phyloP scores from a whole-genome alignment of 164 flowering plant species.

The Stephania cephalantha region DNA sequence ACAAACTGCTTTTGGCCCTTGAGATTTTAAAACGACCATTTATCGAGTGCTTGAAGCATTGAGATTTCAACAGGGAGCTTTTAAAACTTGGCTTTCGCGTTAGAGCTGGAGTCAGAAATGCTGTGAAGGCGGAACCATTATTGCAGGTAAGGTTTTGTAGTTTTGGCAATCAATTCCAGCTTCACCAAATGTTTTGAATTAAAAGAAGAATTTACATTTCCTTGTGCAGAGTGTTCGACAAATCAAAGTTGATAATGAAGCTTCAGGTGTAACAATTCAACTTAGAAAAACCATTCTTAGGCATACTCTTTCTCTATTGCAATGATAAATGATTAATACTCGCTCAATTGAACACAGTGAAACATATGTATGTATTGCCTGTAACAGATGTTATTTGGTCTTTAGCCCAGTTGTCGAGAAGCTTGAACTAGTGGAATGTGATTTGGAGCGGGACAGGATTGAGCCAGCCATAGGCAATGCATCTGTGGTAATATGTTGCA shows the following conservation, averaged over 20 bases:
- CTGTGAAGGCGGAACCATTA: constrained; percentile 55
- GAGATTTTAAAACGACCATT: not conserved
- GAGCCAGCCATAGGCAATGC: constrained; percentile 67
- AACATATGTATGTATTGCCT: constrained; percentile 6
- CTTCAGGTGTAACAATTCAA: constrained; percentile 30
- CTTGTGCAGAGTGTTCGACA: constrained; percentile 59
- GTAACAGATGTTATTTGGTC: constrained; percentile 56
- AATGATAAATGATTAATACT: not conserved
- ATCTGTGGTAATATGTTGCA: constrained; percentile 83
- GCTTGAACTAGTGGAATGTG: constrained; percentile 95
- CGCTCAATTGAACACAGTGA: not conserved
- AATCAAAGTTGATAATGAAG: constrained; percentile 50
- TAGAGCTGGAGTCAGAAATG: constrained; percentile 81
- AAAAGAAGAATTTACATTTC: not conserved
- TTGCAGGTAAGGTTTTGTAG: constrained; percentile 42
- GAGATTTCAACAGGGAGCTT: constrained; percentile 67
- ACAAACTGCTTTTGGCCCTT: not conserved
- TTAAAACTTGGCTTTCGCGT: constrained; percentile 85
- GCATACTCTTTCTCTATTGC: not conserved
- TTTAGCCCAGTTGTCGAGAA: constrained; percentile 96
- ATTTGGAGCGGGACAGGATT: constrained; percentile 64
- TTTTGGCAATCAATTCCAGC: not conserved
- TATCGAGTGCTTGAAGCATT: not conserved
- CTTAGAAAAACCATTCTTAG: constrained; percentile 34
- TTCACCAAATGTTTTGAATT: not conserved